phyloP scores from a whole-genome alignment of 176 grass and related monocot genomes.

The Carex pumila region DNA sequence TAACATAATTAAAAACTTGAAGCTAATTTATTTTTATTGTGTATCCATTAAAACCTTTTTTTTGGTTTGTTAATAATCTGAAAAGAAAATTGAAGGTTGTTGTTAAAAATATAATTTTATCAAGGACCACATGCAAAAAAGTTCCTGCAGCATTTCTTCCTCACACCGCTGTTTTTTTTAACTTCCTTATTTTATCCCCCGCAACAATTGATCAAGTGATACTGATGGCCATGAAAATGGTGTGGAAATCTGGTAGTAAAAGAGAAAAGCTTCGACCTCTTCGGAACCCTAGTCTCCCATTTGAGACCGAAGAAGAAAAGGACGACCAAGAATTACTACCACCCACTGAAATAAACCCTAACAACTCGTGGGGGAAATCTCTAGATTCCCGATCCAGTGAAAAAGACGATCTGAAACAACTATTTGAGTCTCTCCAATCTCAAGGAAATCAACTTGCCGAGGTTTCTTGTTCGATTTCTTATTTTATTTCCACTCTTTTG shows the following conservation, averaged over 20 bases:
- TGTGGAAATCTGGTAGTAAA: constrained; percentile 14
- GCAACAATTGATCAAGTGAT: neutral
- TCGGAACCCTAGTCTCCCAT: constrained; percentile 8
- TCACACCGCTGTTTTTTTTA: neutral
- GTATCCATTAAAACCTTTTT: too few relatives aligned
- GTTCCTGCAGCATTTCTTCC: neutral
- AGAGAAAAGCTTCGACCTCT: neutral
- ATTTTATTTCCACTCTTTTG: neutral
- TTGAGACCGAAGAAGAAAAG: constrained; percentile 12
- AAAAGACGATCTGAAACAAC: neutral
- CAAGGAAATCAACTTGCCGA: constrained; percentile 61
- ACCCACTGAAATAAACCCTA: neutral
- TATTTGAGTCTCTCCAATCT: constrained; percentile 30
- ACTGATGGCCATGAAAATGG: constrained; percentile 12
- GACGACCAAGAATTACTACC: constrained; percentile 8
- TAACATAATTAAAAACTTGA: too few relatives aligned
- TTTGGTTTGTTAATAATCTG: too few relatives aligned
- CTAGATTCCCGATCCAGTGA: neutral
- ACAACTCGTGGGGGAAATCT: neutral
- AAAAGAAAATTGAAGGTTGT: neutral
- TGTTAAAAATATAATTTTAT: neutral
- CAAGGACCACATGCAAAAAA: neutral
- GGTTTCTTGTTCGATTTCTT: constrained; percentile 26
- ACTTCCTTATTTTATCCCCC: neutral
- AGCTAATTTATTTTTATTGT: too few relatives aligned